A percentile compares a stretch with the other conserved stretches of the same genome.
These are phyloP conservation scores for Endogone sp. DNA, from an alignment of 192 early-diverging fungal species.

Conservation along the genomic window DNA sequence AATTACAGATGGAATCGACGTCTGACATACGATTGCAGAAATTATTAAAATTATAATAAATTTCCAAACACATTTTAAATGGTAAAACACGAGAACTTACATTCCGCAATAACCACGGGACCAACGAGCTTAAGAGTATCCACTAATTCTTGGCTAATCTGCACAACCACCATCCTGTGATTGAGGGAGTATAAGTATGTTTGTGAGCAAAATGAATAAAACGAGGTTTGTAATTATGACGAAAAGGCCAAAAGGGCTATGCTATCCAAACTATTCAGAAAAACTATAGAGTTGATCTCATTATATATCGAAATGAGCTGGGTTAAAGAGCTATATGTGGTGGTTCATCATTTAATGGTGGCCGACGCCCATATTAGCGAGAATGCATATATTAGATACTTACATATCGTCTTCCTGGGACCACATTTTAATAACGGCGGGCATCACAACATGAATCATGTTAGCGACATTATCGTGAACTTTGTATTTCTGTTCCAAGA, in stretches of 20 bases:
- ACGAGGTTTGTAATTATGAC: background rate
- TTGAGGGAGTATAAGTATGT: background rate
- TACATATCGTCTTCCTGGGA: slow-evolving; percentile 79
- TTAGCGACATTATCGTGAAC: slow-evolving; percentile 73
- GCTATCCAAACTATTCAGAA: background rate
- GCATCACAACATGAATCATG: slow-evolving; percentile 67
- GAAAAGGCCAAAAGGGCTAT: background rate
- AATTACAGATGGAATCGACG: slow-evolving; percentile 26
- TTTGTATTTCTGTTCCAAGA: slow-evolving; percentile 38
- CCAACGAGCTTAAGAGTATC: slow-evolving; percentile 71
- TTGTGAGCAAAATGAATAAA: background rate
- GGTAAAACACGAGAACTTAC: slow-evolving; percentile 17
- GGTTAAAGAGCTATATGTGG: background rate
- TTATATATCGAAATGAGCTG: background rate
- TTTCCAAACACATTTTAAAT: background rate
- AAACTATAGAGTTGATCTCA: background rate
- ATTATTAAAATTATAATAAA: background rate
- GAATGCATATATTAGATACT: slow-evolving; percentile 8
- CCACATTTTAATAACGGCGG: slow-evolving; percentile 67
- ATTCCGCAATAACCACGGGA: slow-evolving; percentile 59
- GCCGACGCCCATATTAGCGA: background rate
- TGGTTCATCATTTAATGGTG: background rate
- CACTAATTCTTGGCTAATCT: slow-evolving; percentile 70
- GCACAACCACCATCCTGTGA: slow-evolving; percentile 67
- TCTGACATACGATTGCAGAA: slow-evolving; percentile 12